These are phyloP conservation scores for Phytophthora fragariaefolia DNA, from an alignment of 352 stramenopile species.

Conservation along the genomic window DNA sequence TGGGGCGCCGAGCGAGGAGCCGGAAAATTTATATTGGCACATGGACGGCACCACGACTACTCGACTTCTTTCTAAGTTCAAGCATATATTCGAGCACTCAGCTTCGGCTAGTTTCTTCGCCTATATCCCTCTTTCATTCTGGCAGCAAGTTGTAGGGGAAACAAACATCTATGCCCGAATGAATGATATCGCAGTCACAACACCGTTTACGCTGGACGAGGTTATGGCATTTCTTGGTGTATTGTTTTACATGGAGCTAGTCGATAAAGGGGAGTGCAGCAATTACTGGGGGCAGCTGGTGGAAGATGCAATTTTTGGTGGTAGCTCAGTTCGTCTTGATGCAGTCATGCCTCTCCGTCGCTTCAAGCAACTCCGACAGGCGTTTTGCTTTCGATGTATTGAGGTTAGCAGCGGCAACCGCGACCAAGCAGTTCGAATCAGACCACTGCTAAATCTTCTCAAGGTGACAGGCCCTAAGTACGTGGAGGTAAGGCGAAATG, in stretches of 20 bases:
- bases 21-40: neutral
- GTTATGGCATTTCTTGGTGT: too few relatives aligned
- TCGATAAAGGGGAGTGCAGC: too few relatives aligned
- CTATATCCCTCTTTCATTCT: slow-evolving; percentile 33
- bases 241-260: too few relatives aligned
- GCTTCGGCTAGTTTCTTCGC: slow-evolving; percentile 35
- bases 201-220: too few relatives aligned
- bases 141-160: slow-evolving; percentile 34
- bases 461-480: too few relatives aligned
- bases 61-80: neutral
- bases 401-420: neutral
- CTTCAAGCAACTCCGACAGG: slow-evolving; percentile 35
- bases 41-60: slow-evolving; percentile 1
- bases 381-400: slow-evolving; percentile 31
- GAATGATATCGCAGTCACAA: slow-evolving; percentile 1
- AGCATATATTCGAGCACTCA: slow-evolving; percentile 34
- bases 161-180: slow-evolving; percentile 25
- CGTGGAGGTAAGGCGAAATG: neutral
- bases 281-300: neutral
- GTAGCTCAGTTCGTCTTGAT: slow-evolving; percentile 4
- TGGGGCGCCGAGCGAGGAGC: too few relatives aligned
- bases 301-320: slow-evolving; percentile 19
- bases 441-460: neutral
- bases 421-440: slow-evolving; percentile 8
- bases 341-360: slow-evolving; percentile 30